Evolutionary conservation across 225 moss, liverwort and hornwort species (phyloP).

Genomic region (Takakia lepidozioides): DNA sequence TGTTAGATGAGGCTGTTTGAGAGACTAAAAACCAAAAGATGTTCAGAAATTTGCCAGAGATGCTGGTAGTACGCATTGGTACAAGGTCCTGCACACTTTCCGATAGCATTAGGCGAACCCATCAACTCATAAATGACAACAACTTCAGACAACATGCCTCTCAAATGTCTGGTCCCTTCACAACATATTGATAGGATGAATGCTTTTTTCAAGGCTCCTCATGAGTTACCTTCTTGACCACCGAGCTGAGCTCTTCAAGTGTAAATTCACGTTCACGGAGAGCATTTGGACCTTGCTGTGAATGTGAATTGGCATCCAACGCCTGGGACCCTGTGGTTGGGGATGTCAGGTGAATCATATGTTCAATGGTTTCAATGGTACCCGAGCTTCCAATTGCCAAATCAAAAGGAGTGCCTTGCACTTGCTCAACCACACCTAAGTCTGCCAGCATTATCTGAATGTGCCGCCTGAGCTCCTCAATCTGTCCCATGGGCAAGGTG

Average conservation of each 20-base stretch:
- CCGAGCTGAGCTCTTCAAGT: constrained; percentile 29
- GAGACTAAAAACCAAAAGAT: too few species aligned
- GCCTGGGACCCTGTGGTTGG: constrained; percentile 21
- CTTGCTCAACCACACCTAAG: constrained; percentile 50
- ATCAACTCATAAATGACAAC: too few species aligned
- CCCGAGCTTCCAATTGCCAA: constrained; percentile 54
- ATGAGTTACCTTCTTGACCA: constrained; percentile 56
- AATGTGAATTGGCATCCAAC: constrained; percentile 9
- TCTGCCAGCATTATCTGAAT: constrained; percentile 48
- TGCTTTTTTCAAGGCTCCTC: too few species aligned
- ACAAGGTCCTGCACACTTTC: too few species aligned
- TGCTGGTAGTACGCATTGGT: too few species aligned
- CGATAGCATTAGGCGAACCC: too few species aligned
- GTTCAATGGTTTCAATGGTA: constrained; percentile 52
- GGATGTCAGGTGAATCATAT: constrained; percentile 38
- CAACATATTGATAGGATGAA: neutral
- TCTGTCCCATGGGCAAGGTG: too few species aligned
- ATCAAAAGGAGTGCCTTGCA: constrained; percentile 34
- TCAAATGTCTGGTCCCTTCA: too few species aligned
- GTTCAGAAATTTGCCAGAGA: too few species aligned
- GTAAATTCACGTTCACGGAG: constrained; percentile 46
- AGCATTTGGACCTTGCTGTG: constrained; percentile 16
- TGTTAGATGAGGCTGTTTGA: too few species aligned
- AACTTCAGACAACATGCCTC: too few species aligned
- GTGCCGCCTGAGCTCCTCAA: constrained; percentile 52